phyloP scores from a whole-genome alignment of 306 rosid genomes.

The Lagenaria siceraria region DNA sequence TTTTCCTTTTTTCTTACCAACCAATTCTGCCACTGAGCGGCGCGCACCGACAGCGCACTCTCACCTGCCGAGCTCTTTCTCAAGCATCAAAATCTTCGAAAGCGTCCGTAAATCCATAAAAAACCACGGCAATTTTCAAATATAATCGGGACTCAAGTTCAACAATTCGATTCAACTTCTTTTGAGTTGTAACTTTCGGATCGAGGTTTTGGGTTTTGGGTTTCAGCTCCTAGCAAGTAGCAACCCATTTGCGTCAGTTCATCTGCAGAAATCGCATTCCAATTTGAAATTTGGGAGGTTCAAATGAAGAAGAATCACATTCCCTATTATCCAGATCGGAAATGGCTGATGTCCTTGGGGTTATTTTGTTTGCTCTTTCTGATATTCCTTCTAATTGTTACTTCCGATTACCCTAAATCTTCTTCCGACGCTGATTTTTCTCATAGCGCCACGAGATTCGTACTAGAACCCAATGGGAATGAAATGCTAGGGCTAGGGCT shows the following conservation, averaged over 20 bases:
- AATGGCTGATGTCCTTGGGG: constrained; percentile 36
- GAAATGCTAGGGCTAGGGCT: constrained; percentile 16
- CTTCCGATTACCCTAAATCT: constrained; percentile 20
- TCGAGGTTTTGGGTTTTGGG: background rate
- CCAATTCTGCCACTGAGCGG: background rate
- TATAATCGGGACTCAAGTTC: background rate
- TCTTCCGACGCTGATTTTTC: constrained; percentile 13
- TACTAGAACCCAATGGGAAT: background rate
- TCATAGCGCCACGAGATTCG: constrained; percentile 4
- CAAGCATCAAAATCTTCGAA: background rate
- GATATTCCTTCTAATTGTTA: constrained; percentile 18
- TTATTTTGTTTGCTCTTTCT: constrained; percentile 22
- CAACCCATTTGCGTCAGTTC: background rate
- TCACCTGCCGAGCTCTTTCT: background rate
- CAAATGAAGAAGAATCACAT: constrained; percentile 40
- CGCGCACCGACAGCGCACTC: background rate
- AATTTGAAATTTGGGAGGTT: background rate
- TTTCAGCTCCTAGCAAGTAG: background rate
- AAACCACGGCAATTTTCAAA: background rate
- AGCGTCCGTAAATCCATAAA: background rate
- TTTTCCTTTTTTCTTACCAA: background rate
- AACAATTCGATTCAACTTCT: background rate
- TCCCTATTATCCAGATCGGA: constrained; percentile 21
- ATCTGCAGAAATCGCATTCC: background rate
- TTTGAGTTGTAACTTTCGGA: background rate